Percentiles rank a stretch among this genome's conserved stretches.
Conservation (phyloP, 345 rosid species). For the Gossypioides kirkii region DNA sequence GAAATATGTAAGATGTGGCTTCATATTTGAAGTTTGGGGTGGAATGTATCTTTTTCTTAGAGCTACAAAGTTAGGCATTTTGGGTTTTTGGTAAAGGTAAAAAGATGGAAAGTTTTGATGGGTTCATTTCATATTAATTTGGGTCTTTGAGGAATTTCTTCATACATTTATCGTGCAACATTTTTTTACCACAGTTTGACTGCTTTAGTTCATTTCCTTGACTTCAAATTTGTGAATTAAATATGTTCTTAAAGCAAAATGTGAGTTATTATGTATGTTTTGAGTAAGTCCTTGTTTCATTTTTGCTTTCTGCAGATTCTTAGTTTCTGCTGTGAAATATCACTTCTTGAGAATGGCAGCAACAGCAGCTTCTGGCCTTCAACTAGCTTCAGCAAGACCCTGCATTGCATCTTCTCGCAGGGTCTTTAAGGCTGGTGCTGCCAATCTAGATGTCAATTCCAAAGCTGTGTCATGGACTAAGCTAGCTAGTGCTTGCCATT, state of each 20-base stretch:
- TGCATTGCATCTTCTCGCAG: slow-evolving; percentile 30
- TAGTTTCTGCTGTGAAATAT: slow-evolving; percentile 11
- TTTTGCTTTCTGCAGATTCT: not conserved
- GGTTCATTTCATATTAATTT: slow-evolving; percentile 5
- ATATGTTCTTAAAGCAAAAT: not conserved
- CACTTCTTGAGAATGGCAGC: slow-evolving; percentile 32
- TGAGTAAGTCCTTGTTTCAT: not conserved
- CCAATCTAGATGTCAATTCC: slow-evolving; percentile 29
- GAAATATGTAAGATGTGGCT: slow-evolving; percentile 10
- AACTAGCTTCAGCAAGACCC: slow-evolving; percentile 34
- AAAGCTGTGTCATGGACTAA: slow-evolving; percentile 43
- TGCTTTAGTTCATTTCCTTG: not conserved
- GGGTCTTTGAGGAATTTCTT: not conserved
- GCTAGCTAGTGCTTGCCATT: slow-evolving; percentile 41
- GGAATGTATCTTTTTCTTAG: slow-evolving; percentile 11
- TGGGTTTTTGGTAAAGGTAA: not conserved
- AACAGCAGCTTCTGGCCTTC: slow-evolving; percentile 25
- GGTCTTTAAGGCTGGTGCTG: slow-evolving; percentile 32
- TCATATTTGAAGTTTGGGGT: slow-evolving; percentile 9
- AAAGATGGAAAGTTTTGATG: slow-evolving; percentile 6
- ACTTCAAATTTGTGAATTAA: not conserved
- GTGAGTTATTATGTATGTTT: not conserved
- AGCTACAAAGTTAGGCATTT: not conserved
- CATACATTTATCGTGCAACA: not conserved
- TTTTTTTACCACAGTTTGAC: not conserved